phyloP scores from a whole-genome alignment of 202 grass and related monocot genomes.

The Carex sylvatica region DNA sequence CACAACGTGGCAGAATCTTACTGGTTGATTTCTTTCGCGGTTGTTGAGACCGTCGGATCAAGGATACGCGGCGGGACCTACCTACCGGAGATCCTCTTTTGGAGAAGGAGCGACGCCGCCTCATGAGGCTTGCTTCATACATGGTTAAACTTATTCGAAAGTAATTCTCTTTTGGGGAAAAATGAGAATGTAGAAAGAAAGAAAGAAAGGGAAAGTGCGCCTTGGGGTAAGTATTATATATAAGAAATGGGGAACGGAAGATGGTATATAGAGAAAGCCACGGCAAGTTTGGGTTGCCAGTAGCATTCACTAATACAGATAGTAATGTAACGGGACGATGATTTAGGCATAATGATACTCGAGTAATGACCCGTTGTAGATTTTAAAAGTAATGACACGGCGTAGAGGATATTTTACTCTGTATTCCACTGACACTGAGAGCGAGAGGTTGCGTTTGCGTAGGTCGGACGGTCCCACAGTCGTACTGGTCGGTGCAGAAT shows the following conservation, averaged over 20 bases:
- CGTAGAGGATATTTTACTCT: not conserved
- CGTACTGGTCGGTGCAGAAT: too few relatives aligned
- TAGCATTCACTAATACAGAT: not conserved
- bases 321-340: not conserved
- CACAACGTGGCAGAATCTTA: constrained; percentile 32
- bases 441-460: not conserved
- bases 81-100: not conserved
- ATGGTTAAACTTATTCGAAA: not conserved
- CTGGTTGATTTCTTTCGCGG: not conserved
- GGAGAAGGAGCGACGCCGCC: not conserved
- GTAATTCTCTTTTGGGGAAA: not conserved
- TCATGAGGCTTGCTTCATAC: constrained; percentile 17
- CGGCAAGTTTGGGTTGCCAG: not conserved
- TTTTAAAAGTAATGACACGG: not conserved
- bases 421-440: not conserved
- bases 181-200: not conserved
- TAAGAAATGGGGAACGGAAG: not conserved
- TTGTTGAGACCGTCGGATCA: not conserved
- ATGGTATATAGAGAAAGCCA: too few relatives aligned
- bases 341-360: not conserved
- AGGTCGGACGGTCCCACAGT: too few relatives aligned
- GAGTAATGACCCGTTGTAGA: not conserved
- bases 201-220: not conserved
- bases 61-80: not conserved
- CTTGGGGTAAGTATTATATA: not conserved